Conservation (phyloP, 148 eudicot species). For the Diospyros lotus region DNA sequence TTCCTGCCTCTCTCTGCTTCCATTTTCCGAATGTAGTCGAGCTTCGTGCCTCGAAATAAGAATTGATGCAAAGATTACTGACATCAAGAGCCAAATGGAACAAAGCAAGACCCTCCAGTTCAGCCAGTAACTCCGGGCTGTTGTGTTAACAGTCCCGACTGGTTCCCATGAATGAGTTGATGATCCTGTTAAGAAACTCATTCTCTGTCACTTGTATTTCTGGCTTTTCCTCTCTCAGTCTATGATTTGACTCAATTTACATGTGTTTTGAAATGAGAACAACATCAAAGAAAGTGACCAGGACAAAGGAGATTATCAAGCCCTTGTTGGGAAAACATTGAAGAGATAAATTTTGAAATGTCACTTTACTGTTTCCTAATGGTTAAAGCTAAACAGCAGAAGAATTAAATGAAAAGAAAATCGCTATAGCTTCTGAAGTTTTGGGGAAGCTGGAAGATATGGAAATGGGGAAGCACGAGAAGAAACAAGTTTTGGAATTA, state of each 20-base stretch:
- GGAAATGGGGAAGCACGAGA: neutral
- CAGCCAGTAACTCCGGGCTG: constrained; percentile 67
- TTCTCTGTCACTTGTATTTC: constrained; percentile 15
- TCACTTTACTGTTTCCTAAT: constrained; percentile 14
- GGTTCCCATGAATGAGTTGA: constrained; percentile 69
- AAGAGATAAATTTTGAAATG: constrained; percentile 6
- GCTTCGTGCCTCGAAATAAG: constrained; percentile 63
- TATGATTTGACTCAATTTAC: constrained; percentile 20
- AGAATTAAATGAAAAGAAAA: neutral
- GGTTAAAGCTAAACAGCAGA: neutral
- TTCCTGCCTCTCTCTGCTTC: neutral
- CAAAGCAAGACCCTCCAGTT: constrained; percentile 79
- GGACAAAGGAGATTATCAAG: constrained; percentile 22
- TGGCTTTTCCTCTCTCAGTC: constrained; percentile 4
- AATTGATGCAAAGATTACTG: constrained; percentile 45
- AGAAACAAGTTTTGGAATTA: neutral
- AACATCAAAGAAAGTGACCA: constrained; percentile 6
- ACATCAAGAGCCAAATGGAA: constrained; percentile 43
- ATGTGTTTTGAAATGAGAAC: constrained; percentile 10
- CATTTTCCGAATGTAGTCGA: neutral
- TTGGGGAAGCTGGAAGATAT: neutral
- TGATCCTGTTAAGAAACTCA: constrained; percentile 55
- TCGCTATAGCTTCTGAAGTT: neutral
- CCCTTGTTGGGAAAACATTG: constrained; percentile 22
- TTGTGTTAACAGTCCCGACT: constrained; percentile 38